phyloP scores from a whole-genome alignment of 73 alveolate species.

The Durusdinium trenchii region DNA sequence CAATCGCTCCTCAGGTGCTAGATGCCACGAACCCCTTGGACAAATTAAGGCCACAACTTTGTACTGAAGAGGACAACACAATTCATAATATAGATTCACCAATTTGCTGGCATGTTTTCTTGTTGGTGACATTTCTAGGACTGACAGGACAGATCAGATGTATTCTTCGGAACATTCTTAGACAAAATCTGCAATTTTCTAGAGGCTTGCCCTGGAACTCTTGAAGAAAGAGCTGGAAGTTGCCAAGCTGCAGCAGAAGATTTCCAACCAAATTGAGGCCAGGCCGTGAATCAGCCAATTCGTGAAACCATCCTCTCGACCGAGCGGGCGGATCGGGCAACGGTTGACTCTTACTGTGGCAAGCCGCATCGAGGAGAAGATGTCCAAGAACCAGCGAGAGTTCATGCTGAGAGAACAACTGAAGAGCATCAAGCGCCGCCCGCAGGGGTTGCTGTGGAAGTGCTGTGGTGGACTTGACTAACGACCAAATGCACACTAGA shows the following conservation, averaged over 20 bases:
- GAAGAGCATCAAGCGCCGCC: constrained; percentile 60
- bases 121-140: too few relatives aligned
- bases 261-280: constrained; percentile 87
- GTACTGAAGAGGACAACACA: too few relatives aligned
- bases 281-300: neutral
- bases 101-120: too few relatives aligned
- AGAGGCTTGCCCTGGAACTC: constrained; percentile 69
- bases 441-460: neutral
- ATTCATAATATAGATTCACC: too few relatives aligned
- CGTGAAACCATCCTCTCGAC: neutral
- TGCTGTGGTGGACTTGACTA: neutral
- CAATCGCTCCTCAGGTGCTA: neutral
- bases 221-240: constrained; percentile 93
- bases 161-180: too few relatives aligned
- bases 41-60: constrained; percentile 41
- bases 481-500: neutral
- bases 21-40: constrained; percentile 48
- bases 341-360: neutral
- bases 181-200: too few relatives aligned
- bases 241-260: constrained; percentile 87
- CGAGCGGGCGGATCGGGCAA: neutral
- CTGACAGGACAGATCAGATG: too few relatives aligned
- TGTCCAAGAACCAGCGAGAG: constrained; percentile 72
- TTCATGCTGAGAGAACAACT: constrained; percentile 95
- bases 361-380: constrained; percentile 18